These are phyloP conservation scores for Aspergillus viridinutans DNA, from an alignment of 2,329 filamentous ascomycete genomes.

Conservation along the genomic window DNA sequence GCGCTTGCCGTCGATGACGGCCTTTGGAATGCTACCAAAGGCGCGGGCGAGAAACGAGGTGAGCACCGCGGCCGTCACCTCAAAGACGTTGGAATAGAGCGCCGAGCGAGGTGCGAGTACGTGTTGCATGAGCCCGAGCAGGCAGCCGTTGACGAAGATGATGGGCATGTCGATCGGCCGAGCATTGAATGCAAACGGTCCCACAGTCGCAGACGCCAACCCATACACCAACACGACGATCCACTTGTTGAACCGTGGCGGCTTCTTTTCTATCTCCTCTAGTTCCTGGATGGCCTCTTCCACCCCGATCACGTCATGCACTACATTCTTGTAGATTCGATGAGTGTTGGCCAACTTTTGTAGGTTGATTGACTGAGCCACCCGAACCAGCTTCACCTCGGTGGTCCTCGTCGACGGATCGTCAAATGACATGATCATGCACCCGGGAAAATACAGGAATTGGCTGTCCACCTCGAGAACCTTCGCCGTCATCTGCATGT, in stretches of 20 bases:
- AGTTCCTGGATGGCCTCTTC: constrained; percentile 43
- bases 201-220: constrained; percentile 69
- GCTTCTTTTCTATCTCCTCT: constrained; percentile 53
- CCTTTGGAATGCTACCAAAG: constrained; percentile 59
- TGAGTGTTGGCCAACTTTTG: constrained; percentile 43
- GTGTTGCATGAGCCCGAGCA: constrained; percentile 71
- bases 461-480: constrained; percentile 85
- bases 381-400: constrained; percentile 43
- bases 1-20: constrained; percentile 28
- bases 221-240: constrained; percentile 65
- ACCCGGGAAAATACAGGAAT: constrained; percentile 84
- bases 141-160: constrained; percentile 68
- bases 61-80: constrained; percentile 59
- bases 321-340: constrained; percentile 46
- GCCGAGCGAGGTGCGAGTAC: constrained; percentile 70
- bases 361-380: constrained; percentile 41
- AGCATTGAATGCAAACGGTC: constrained; percentile 74
- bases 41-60: constrained; percentile 67
- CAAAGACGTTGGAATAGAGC: constrained; percentile 61
- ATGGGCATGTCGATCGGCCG: constrained; percentile 74
- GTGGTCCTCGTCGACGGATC: constrained; percentile 44
- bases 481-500: constrained; percentile 84
- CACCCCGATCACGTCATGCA: constrained; percentile 45
- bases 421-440: constrained; percentile 91
- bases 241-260: constrained; percentile 52